Base-by-base conservation (phyloP, 345 rosid genomes). In the Reutealis trisperma region DNA sequence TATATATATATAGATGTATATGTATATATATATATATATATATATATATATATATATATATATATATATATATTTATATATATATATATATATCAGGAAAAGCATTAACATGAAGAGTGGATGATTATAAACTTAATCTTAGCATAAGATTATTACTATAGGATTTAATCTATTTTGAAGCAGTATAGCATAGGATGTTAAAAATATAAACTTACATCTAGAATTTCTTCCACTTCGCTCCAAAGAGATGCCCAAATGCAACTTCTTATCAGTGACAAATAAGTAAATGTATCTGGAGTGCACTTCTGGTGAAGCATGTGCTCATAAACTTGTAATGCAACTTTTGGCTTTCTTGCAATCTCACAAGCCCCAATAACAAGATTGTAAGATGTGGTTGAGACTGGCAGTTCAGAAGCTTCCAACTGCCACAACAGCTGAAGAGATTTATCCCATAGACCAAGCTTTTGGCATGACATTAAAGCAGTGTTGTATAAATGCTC, bases 161-260 rank as follows among this genome's bases (percentile, higher is more conserved):
- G n/a, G 22, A 65, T 49, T 18, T 30, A 30, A 32, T 30, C 16
- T 57, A 27, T 4, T 71, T 63, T 8, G 27, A 32, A 71, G 77
- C 16, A 59, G 42, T 22, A 65, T 19, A 37, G 59, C 32, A 77
- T 47, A 15, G 5, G 37, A 68, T 18, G 25, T 51, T 44, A 30
- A 51, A 37, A 65, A 63, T 72, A 72, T 55, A 37, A 76, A 80
- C 83, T 64, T 80, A 90, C 96, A 79, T 88, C 78, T 19, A 92
- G 78, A 68, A 93, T 89, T 70, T 83, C 90, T 52, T 85, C 86
- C 73, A 89, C 93, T 82, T 90, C 87, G 44, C 57, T 78, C 97
- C 95, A 94, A 25, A 88, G 87, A 37, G 95, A 93, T 73, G 93
- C 97, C 98, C 95, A 88, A 55, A 91, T 79, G 82, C 94, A 93